Conservation (phyloP, 2,329 filamentous ascomycete species). For the Stagonosporopsis tanaceti region DNA sequence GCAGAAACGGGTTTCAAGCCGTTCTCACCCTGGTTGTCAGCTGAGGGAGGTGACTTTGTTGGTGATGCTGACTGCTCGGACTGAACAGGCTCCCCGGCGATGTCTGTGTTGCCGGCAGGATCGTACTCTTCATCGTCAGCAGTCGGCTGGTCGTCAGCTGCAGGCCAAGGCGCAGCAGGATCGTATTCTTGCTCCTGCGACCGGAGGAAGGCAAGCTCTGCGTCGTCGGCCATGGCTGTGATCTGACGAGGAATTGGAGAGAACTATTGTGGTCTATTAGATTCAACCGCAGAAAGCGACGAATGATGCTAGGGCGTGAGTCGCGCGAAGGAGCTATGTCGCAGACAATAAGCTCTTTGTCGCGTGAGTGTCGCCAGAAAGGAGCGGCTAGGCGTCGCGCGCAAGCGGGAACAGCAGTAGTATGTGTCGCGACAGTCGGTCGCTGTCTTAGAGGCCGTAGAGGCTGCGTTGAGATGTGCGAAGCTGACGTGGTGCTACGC, state of each 20-base stretch:
- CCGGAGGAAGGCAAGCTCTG: conserved; percentile 62
- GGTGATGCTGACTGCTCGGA: conserved; percentile 39
- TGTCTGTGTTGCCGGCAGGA: conserved; percentile 30
- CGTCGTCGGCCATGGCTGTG: conserved; percentile 59
- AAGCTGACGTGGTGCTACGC: conserved; percentile 23
- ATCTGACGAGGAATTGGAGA: background rate
- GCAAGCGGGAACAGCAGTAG: conserved; percentile 9
- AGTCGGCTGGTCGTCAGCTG: conserved; percentile 55
- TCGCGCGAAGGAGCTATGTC: conserved; percentile 18
- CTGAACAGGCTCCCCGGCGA: conserved; percentile 24
- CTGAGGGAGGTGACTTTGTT: conserved; percentile 37
- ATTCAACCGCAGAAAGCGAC: conserved; percentile 11
- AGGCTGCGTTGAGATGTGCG: conserved; percentile 21
- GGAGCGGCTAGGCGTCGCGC: conserved; percentile 22
- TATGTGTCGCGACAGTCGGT: background rate
- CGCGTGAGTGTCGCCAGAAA: conserved; percentile 29
- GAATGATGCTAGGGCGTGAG: conserved; percentile 22
- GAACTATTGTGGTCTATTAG: conserved; percentile 23
- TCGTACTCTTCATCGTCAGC: conserved; percentile 53
- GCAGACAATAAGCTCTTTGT: conserved; percentile 35
- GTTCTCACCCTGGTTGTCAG: conserved; percentile 30
- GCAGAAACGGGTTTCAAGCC: conserved; percentile 35
- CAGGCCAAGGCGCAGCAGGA: conserved; percentile 48
- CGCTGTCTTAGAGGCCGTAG: background rate
- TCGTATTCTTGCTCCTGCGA: conserved; percentile 55